Percentiles rank a stretch among this genome's conserved stretches.
These are phyloP conservation scores for Amanita muscaria DNA, from an alignment of 768 basidiomycete genomes.

Conservation along the genomic window DNA sequence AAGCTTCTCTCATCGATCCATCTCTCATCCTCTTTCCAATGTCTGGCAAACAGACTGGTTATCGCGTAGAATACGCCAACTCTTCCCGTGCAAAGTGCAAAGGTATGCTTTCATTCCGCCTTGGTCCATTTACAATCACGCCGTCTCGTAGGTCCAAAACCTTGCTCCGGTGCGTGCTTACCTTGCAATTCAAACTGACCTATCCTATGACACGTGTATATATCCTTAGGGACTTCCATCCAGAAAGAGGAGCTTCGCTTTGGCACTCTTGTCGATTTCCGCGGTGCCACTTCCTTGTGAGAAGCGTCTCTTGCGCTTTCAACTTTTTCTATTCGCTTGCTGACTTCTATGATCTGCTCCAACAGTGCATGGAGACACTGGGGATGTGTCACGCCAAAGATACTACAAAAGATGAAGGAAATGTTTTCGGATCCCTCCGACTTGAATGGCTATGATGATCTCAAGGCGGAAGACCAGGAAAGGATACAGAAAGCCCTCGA, in stretches of 20 bases:
- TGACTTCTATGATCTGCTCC: no score
- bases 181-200: background rate
- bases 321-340: no score
- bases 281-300: constrained; percentile 62
- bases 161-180: constrained; percentile 49
- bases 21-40: constrained; percentile 18
- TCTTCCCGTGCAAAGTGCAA: constrained; percentile 71
- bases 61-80: constrained; percentile 71
- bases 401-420: constrained; percentile 65
- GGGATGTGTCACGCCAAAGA: constrained; percentile 72
- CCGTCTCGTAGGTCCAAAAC: constrained; percentile 57
- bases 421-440: constrained; percentile 51
- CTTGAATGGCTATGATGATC: constrained; percentile 79
- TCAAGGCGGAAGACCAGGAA: constrained; percentile 59
- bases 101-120: constrained; percentile 33
- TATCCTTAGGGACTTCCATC: constrained; percentile 52
- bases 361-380: constrained; percentile 79
- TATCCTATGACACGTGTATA: constrained; percentile 13
- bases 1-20: constrained; percentile 19
- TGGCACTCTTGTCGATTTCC: constrained; percentile 67
- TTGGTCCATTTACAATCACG: background rate
- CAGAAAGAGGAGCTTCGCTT: constrained; percentile 65
- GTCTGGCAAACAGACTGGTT: constrained; percentile 50
- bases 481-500: constrained; percentile 68
- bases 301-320: constrained; percentile 15